phyloP scores from a whole-genome alignment of 208 protist species.

The Leishmania braziliensis region DNA sequence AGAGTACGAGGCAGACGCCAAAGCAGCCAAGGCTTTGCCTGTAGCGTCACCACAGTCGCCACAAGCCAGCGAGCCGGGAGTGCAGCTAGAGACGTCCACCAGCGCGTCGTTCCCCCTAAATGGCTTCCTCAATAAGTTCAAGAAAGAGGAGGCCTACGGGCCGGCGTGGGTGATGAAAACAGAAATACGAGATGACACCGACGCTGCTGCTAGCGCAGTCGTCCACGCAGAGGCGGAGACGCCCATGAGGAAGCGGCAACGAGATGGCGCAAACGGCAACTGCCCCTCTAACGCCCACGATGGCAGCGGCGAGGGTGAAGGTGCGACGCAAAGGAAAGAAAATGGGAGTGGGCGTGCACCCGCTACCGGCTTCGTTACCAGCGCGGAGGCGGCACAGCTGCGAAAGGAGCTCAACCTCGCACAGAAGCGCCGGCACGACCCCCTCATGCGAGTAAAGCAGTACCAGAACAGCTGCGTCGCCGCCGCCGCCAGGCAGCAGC shows the following conservation, averaged over 20 bases:
- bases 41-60: background rate
- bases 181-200: background rate
- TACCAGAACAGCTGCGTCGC: constrained; percentile 74
- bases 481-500: constrained; percentile 48
- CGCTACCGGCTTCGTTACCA: constrained; percentile 64
- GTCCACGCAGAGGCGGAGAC: background rate
- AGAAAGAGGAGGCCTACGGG: constrained; percentile 15
- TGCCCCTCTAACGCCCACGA: background rate
- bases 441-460: constrained; percentile 52
- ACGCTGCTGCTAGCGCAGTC: background rate
- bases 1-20: constrained; percentile 29
- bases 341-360: background rate
- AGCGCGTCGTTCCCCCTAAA: background rate
- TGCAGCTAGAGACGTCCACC: background rate
- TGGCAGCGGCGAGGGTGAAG: background rate
- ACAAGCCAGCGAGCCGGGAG: constrained; percentile 3
- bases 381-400: constrained; percentile 51
- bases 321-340: background rate
- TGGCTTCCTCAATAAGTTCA: constrained; percentile 41
- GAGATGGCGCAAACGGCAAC: constrained; percentile 1
- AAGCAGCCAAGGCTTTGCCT: background rate
- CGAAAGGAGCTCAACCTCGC: constrained; percentile 63
- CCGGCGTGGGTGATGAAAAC: background rate
- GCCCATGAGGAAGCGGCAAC: constrained; percentile 5
- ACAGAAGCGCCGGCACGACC: constrained; percentile 75